Percentiles rank a stretch among this genome's conserved stretches.
Conservation (phyloP, 2,329 filamentous ascomycete genomes). For the Alternaria brassicae region DNA sequence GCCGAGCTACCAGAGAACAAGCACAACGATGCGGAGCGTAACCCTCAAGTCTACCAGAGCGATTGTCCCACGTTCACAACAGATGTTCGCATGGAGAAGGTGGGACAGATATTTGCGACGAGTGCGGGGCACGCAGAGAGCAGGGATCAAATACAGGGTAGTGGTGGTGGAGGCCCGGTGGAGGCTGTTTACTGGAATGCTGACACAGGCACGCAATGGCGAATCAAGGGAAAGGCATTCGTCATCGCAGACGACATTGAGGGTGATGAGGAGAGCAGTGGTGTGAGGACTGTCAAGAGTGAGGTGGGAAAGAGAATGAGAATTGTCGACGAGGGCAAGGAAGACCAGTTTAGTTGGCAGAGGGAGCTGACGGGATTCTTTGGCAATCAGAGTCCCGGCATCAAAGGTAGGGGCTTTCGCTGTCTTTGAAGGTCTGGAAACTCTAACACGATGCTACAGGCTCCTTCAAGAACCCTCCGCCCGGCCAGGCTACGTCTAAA, state of each 20-base stretch:
- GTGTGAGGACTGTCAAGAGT: conserved; percentile 65
- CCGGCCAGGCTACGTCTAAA: conserved; percentile 55
- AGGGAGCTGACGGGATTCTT: conserved; percentile 86
- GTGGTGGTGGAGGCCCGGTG: conserved; percentile 72
- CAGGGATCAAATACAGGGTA: conserved; percentile 55
- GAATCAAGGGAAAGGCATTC: conserved; percentile 77
- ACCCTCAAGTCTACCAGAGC: conserved; percentile 74
- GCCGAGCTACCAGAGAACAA: conserved; percentile 73
- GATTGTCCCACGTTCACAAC: conserved; percentile 87
- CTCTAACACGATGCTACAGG: conserved; percentile 47
- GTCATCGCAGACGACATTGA: conserved; percentile 75
- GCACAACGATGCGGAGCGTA: conserved; percentile 74
- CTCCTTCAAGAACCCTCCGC: conserved; percentile 68
- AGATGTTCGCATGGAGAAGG: conserved; percentile 86
- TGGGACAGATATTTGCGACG: conserved; percentile 70
- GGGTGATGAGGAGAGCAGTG: conserved; percentile 60
- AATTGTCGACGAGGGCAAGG: conserved; percentile 54
- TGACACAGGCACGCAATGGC: conserved; percentile 79
- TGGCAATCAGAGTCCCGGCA: conserved; percentile 81
- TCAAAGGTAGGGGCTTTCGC: conserved; percentile 65
- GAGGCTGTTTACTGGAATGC: conserved; percentile 86
- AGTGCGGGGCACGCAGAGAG: conserved; percentile 56
- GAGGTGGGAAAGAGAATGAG: conserved; percentile 71
- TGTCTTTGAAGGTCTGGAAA: not conserved
- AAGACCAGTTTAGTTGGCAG: conserved; percentile 74